Evolutionary conservation across 2,329 filamentous ascomycete genomes (phyloP).

Genomic region (Ophiocordyceps robertsii): DNA sequence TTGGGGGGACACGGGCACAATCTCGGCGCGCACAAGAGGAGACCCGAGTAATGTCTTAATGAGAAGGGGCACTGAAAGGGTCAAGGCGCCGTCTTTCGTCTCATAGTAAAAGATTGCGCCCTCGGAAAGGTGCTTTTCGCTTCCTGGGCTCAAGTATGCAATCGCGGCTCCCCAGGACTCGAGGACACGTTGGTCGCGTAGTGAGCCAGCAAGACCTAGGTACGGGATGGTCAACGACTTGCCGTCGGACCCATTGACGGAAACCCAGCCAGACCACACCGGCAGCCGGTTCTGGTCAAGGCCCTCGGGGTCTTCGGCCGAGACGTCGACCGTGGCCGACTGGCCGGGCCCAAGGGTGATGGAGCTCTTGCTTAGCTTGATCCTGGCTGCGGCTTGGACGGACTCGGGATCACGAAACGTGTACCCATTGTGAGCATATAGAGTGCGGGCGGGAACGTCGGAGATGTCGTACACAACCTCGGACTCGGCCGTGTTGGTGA

Average conservation of each 20-base stretch:
- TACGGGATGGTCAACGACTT: conserved; percentile 4
- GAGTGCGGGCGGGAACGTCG: not conserved
- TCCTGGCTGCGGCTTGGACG: not conserved
- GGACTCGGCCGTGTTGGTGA: not conserved
- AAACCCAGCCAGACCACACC: conserved; percentile 5
- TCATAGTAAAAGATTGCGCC: too few relatives aligned
- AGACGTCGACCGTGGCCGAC: conserved; percentile 1
- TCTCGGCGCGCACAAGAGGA: too few relatives aligned
- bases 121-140: too few relatives aligned
- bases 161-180: too few relatives aligned
- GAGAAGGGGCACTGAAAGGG: too few relatives aligned
- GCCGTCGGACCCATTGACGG: conserved; percentile 3
- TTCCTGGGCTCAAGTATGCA: too few relatives aligned
- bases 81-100: too few relatives aligned
- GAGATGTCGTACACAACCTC: conserved; percentile 1
- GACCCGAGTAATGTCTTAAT: too few relatives aligned
- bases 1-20: too few relatives aligned
- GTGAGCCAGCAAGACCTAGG: conserved; percentile 2
- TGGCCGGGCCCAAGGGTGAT: conserved; percentile 1
- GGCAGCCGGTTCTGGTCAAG: conserved; percentile 1
- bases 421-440: not conserved
- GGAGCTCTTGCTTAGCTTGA: conserved; percentile 2
- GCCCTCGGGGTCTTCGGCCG: not conserved
- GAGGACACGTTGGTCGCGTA: not conserved
- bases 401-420: too few relatives aligned